Evolutionary conservation across 805 yeast species (phyloP).

Genomic region (Yarrowia hollandica): DNA sequence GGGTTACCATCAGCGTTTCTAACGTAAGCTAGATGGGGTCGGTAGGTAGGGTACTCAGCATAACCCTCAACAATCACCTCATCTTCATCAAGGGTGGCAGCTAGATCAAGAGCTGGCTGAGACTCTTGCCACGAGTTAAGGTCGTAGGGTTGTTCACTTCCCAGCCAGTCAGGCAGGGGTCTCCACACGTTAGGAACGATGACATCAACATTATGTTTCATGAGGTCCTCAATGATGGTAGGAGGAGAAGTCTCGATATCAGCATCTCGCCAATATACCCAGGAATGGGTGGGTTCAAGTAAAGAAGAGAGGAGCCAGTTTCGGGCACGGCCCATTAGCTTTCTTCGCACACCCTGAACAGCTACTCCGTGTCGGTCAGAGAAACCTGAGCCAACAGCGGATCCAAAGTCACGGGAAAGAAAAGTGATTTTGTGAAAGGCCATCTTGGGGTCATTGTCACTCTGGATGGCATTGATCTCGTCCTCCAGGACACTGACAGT

Average conservation of each 20-base stretch:
- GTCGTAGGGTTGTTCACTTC: constrained; percentile 91
- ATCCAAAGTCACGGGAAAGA: constrained; percentile 90
- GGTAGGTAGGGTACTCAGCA: constrained; percentile 96
- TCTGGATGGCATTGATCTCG: constrained; percentile 63
- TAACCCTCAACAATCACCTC: constrained; percentile 97
- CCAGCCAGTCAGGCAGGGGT: constrained; percentile 89
- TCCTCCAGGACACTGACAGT: constrained; percentile 68
- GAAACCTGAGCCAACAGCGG: constrained; percentile 88
- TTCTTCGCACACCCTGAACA: constrained; percentile 95
- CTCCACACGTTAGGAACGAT: constrained; percentile 99
- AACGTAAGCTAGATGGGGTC: constrained; percentile 93
- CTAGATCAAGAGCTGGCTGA: constrained; percentile 57
- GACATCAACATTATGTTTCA: constrained; percentile 90
- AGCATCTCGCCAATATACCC: constrained; percentile 98
- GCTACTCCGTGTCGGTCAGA: constrained; percentile 94
- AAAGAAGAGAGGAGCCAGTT: constrained; percentile 92
- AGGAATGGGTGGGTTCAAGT: constrained; percentile 87
- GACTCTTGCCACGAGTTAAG: constrained; percentile 96
- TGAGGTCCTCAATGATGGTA: constrained; percentile 84
- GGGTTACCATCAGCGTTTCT: constrained; percentile 95
- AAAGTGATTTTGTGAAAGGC: constrained; percentile 84
- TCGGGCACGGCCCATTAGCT: constrained; percentile 93
- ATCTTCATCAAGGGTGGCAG: constrained; percentile 71
- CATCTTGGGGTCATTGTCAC: constrained; percentile 55
- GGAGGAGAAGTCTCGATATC: constrained; percentile 93